A percentile compares a stretch with the other conserved stretches of the same genome.
Conservation (phyloP, 176 grass and related monocot genomes). For the Miscanthus lutarioriparius region DNA sequence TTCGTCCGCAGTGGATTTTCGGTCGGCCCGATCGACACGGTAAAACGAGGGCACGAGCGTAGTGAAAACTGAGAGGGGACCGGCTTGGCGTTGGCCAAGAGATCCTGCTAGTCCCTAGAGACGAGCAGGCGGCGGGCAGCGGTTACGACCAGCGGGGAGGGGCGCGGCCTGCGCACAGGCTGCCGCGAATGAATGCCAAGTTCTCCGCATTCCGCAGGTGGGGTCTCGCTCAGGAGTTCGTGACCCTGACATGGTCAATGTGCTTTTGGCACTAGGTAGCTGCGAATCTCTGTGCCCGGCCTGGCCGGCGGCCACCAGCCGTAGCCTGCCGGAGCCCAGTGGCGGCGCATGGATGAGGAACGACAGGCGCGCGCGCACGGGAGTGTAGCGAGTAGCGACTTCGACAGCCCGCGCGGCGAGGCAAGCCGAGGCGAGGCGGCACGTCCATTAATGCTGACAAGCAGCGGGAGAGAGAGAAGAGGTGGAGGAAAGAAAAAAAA, state of each 20-base stretch:
- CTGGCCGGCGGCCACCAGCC: not conserved
- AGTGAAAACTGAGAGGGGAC: not conserved
- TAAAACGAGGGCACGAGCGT: not conserved
- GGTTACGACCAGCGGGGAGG: not conserved
- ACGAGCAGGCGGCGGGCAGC: not conserved
- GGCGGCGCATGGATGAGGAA: not conserved
- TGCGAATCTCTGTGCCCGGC: conserved; percentile 14
- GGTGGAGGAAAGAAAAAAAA: no score
- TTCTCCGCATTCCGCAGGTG: not conserved
- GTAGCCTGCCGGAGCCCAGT: not conserved
- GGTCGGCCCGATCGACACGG: not conserved
- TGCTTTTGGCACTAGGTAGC: conserved; percentile 1
- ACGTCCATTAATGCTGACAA: conserved; percentile 42
- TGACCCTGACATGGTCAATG: conserved; percentile 52
- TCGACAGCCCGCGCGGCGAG: not conserved
- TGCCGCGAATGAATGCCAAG: not conserved
- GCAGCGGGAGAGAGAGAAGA: no score
- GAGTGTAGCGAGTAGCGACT: not conserved
- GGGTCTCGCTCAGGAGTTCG: conserved; percentile 33
- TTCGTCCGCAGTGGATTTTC: not conserved
- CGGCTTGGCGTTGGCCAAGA: not conserved
- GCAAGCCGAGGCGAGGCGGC: not conserved
- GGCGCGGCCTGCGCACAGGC: not conserved
- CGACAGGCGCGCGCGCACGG: not conserved
- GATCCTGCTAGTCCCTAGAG: not conserved